Base-by-base conservation (phyloP, 768 basidiomycete species). In the Xanthoconium purpureum region DNA sequence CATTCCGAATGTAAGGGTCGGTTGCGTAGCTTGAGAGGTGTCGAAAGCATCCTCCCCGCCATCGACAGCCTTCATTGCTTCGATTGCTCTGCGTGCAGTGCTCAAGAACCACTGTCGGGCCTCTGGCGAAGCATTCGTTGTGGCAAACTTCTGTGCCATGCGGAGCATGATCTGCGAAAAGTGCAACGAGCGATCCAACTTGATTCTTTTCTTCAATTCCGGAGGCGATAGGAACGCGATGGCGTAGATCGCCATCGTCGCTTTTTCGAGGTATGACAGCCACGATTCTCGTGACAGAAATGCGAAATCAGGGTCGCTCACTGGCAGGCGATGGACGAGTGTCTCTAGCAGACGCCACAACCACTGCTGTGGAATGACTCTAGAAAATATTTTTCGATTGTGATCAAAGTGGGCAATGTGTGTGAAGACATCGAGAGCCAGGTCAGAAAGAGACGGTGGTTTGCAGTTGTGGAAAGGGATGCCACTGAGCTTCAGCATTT, bases 391-490 rank as follows among this genome's bases (percentile, higher is more conserved):
- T 60, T 85, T 82, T 28, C 96, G 87, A 67, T 94, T 96, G 33
- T 76, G 73, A 71, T 98, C 96, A 17, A 77, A 73, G 47, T 89
- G 87, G 35, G 84, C 82, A 54, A 97, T 73, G 39, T 85, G 83
- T n/a, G 89, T 87, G 64, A 94, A 89, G 3, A 85, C 84, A 57
- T 96, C 91, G 50, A 98, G 77, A n/a, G 92, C 91, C 33, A 83
- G 73, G 62, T 94, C 91, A 9, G 84, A 77, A 37, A 86, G 75
- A 28, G 78, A 69, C 0, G 88, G 83, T 20, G 88, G 87, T 55
- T 76, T 82, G 30, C 73, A 72, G 36, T 58, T 75, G 46, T 73
- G 71, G 15, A 77, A 73, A 7, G 75, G 66, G 10, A 72, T 65
- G 6, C 84, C 83, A 49, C 73, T 72, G 37, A 81, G 72, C 61